Conservation (phyloP, 108 stramenopile genomes). For the Bacterosira constricta region DNA sequence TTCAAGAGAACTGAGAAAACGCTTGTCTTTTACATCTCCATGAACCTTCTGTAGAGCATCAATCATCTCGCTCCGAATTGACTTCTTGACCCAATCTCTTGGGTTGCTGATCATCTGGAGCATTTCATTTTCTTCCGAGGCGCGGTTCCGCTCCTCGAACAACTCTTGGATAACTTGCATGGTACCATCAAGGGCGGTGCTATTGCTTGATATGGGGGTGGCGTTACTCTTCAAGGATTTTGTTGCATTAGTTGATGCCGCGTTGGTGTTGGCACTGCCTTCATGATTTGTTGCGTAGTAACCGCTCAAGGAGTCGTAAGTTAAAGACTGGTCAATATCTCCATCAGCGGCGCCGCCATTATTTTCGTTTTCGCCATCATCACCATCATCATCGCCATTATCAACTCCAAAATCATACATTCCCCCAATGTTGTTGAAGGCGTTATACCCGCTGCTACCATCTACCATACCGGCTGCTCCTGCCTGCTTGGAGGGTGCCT, state of each 20-base stretch:
- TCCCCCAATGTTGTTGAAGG: slow-evolving; percentile 39
- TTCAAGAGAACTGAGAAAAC: slow-evolving; percentile 43
- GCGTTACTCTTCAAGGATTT: not conserved
- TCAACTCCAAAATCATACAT: slow-evolving; percentile 35
- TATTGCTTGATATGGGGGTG: slow-evolving; percentile 16
- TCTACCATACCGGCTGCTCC: too few relatives aligned
- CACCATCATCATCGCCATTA: slow-evolving; percentile 1
- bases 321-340: not conserved
- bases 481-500: not conserved
- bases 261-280: slow-evolving; percentile 3
- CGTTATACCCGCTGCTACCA: slow-evolving; percentile 24
- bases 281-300: slow-evolving; percentile 13
- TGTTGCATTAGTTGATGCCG: not conserved
- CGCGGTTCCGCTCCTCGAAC: slow-evolving; percentile 44
- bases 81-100: slow-evolving; percentile 38
- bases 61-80: slow-evolving; percentile 47
- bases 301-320: slow-evolving; percentile 16
- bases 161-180: slow-evolving; percentile 39
- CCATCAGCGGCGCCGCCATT: not conserved
- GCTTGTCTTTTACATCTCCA: slow-evolving; percentile 45
- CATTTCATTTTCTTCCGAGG: slow-evolving; percentile 44
- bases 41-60: slow-evolving; percentile 40
- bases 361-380: not conserved
- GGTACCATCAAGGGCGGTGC: slow-evolving; percentile 33
- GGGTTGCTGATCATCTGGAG: slow-evolving; percentile 50